A percentile compares a stretch with the other conserved stretches of the same genome.
Evolutionary conservation across 1,139 yeast genomes (phyloP).

Genomic region (Sugiyamaella sp.): DNA sequence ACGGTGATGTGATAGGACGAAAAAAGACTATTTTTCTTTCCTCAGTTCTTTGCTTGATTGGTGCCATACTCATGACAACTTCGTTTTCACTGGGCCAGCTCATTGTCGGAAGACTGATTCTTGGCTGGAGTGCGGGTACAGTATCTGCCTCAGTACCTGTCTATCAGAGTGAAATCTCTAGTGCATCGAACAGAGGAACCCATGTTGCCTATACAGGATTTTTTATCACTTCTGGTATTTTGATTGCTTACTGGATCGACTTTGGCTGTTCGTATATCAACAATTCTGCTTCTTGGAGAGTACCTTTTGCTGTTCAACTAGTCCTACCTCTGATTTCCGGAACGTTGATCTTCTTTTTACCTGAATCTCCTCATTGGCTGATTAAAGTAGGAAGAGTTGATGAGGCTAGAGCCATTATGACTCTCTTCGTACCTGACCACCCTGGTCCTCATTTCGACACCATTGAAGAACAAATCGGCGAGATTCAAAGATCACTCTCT

Average conservation of each 20-base stretch:
- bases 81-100: slow-evolving; percentile 66
- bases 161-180: slow-evolving; percentile 65
- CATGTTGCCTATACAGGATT: slow-evolving; percentile 72
- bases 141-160: slow-evolving; percentile 64
- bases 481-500: slow-evolving; percentile 31
- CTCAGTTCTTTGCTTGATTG: slow-evolving; percentile 59
- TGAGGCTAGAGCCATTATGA: slow-evolving; percentile 54
- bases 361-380: slow-evolving; percentile 56
- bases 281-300: slow-evolving; percentile 55
- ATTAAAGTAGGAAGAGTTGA: slow-evolving; percentile 45
- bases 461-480: slow-evolving; percentile 35
- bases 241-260: slow-evolving; percentile 73
- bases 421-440: slow-evolving; percentile 35
- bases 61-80: slow-evolving; percentile 62
- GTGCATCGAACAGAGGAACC: slow-evolving; percentile 69
- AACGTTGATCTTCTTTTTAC: slow-evolving; percentile 37
- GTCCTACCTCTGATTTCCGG: slow-evolving; percentile 27
- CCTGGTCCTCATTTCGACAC: slow-evolving; percentile 44
- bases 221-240: slow-evolving; percentile 69
- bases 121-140: slow-evolving; percentile 76
- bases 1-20: slow-evolving; percentile 70
- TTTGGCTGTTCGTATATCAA: slow-evolving; percentile 48
- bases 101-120: slow-evolving; percentile 70
- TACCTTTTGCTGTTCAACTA: slow-evolving; percentile 45
- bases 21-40: slow-evolving; percentile 63